phyloP scores from a whole-genome alignment of 495 filamentous ascomycete species.

The Neurospora pannonica region DNA sequence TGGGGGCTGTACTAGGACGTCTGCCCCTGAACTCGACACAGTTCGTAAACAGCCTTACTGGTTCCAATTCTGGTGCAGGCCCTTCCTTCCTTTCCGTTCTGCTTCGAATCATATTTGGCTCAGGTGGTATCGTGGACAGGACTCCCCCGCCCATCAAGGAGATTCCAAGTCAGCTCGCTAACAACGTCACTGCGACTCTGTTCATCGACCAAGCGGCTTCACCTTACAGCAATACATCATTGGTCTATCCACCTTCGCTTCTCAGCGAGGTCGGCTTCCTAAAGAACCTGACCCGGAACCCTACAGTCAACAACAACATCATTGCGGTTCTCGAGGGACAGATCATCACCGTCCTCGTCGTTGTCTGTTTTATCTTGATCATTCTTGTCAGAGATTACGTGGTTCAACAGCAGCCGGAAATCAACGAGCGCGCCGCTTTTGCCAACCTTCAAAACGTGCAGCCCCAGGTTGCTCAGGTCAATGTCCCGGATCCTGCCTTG shows the following conservation, averaged over 20 bases:
- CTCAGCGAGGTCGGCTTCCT: slow-evolving; percentile 68
- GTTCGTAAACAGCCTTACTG: slow-evolving; percentile 15
- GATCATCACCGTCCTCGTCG: slow-evolving; percentile 81
- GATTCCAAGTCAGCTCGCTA: background rate
- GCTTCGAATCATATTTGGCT: slow-evolving; percentile 21
- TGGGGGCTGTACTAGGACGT: slow-evolving; percentile 20
- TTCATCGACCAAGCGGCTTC: slow-evolving; percentile 3
- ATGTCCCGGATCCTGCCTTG: background rate
- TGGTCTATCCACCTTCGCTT: slow-evolving; percentile 31
- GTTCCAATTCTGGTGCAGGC: slow-evolving; percentile 12
- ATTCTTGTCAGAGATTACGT: slow-evolving; percentile 97
- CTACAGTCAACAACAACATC: slow-evolving; percentile 66
- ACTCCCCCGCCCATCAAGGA: background rate
- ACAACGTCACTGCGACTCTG: background rate
- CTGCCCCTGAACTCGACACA: slow-evolving; percentile 16
- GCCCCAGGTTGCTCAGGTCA: slow-evolving; percentile 27
- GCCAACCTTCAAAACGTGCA: slow-evolving; percentile 41
- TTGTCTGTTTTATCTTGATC: slow-evolving; percentile 85
- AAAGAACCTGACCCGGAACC: slow-evolving; percentile 59
- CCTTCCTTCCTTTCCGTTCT: slow-evolving; percentile 20
- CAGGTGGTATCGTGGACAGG: slow-evolving; percentile 12
- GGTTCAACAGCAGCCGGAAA: slow-evolving; percentile 87
- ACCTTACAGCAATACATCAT: background rate
- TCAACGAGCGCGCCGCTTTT: slow-evolving; percentile 50
- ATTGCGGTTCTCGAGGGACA: slow-evolving; percentile 86